These are phyloP conservation scores for Mycena crocata DNA, from an alignment of 768 basidiomycete species.

Conservation along the genomic window DNA sequence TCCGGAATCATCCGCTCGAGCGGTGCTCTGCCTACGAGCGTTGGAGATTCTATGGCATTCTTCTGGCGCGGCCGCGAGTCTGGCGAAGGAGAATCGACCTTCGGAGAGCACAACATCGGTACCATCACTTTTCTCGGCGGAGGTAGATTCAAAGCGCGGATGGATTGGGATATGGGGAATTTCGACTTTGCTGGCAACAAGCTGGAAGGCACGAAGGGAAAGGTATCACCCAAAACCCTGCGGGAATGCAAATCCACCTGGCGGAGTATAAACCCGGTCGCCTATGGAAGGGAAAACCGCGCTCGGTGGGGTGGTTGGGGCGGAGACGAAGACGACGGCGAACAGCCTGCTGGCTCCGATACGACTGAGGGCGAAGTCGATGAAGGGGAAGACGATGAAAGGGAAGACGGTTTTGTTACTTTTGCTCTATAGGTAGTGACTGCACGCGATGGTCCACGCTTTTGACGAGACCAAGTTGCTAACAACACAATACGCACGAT, in stretches of 20 bases:
- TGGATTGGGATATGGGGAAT: slow-evolving; percentile 29
- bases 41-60: slow-evolving; percentile 29
- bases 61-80: slow-evolving; percentile 39
- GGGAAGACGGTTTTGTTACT: not conserved
- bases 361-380: slow-evolving; percentile 7
- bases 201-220: slow-evolving; percentile 11
- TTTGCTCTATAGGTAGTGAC: too few relatives aligned
- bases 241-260: slow-evolving; percentile 37
- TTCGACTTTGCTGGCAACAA: slow-evolving; percentile 38
- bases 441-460: too few relatives aligned
- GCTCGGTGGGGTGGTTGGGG: slow-evolving; percentile 38
- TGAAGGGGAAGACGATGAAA: not conserved
- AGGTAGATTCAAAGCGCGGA: slow-evolving; percentile 35
- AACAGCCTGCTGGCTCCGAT: slow-evolving; percentile 16
- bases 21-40: slow-evolving; percentile 18
- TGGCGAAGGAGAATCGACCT: slow-evolving; percentile 34
- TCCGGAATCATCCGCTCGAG: slow-evolving; percentile 39
- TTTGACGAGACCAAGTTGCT: too few relatives aligned
- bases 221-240: slow-evolving; percentile 26
- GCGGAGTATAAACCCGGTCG: slow-evolving; percentile 32
- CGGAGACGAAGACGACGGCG: slow-evolving; percentile 24
- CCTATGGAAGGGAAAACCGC: slow-evolving; percentile 32
- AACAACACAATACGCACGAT: too few relatives aligned
- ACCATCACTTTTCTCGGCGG: slow-evolving; percentile 38
- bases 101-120: slow-evolving; percentile 30